Evolutionary conservation across 2,329 filamentous ascomycete genomes (phyloP), one percentile per base, ranked within the genome.

Genomic region (Calonectria ilicicola): DNA sequence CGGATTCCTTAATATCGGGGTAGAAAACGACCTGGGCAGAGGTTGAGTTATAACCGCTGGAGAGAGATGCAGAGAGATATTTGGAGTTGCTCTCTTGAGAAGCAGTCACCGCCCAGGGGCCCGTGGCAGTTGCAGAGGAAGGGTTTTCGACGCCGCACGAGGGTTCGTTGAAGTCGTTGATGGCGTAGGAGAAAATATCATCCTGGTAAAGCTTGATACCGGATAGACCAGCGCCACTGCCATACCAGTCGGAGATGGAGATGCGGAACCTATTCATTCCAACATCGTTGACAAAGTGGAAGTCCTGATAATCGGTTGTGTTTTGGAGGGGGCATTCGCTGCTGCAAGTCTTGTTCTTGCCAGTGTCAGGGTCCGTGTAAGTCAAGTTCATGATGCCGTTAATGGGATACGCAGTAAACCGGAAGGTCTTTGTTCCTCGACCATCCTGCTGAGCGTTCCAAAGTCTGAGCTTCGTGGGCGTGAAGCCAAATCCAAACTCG

Each of bases 321-420:
- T 92, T 88, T 74, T 94, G 95, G 60, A 99, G 89, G n/a, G 96
- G 94, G 79, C 97, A 99, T 80, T 91, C 89, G 73, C 92, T 93
- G 66, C 96, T 95, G 85, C 97, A 99, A 70, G 90, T 92, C 35
- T 87, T 85, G 68, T 93, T 92, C 64, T 90, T 86, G 29, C 93
- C 93, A 2, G 91, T 93, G 46, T 82, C 86, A 27, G 93, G 93
- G 80, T 98, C 95, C 75, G 92, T 92, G 79, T 97, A 98, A 44
- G 95, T 98, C 80, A 99, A 89, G 84, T 98, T 98, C 92, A 99
- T 94, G 82, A 99, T 98, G 65, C 97, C 97, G 74, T 94, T 93
- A 80, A 96, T 91, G 6, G 96, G 96, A 71, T 96, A 86, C 21
- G 95, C 94, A 26, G 94, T 95, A 81, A 95, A 97, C 70, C 95